phyloP scores from a whole-genome alignment of 176 grass and related monocot species.

The Avena eriantha region DNA sequence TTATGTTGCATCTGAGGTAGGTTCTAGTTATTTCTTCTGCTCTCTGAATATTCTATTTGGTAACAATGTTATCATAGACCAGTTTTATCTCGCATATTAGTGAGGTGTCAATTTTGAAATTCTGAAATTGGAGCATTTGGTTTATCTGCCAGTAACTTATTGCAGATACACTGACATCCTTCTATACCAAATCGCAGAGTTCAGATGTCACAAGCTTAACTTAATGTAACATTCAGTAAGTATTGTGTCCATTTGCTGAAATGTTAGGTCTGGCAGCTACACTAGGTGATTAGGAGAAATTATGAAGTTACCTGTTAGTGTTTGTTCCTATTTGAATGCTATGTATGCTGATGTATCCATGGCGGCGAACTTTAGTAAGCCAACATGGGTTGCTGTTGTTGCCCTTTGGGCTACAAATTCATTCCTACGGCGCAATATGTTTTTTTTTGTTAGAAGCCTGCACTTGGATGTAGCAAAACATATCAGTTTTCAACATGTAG shows the following conservation, averaged over 20 bases:
- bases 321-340: slow-evolving; percentile 40
- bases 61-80: slow-evolving; percentile 23
- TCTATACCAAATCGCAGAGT: slow-evolving; percentile 63
- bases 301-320: slow-evolving; percentile 34
- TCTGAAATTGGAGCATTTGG: slow-evolving; percentile 51
- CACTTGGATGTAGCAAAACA: slow-evolving; percentile 21
- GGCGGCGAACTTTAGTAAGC: slow-evolving; percentile 19
- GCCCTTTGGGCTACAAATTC: slow-evolving; percentile 25
- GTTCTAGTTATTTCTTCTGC: slow-evolving; percentile 40
- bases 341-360: slow-evolving; percentile 19
- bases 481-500: neutral
- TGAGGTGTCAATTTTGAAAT: slow-evolving; percentile 43
- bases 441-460: slow-evolving; percentile 17
- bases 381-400: slow-evolving; percentile 20
- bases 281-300: slow-evolving; percentile 45
- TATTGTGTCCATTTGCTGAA: slow-evolving; percentile 61
- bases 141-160: slow-evolving; percentile 60
- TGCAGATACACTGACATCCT: slow-evolving; percentile 63
- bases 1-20: slow-evolving; percentile 99
- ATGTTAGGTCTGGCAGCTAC: slow-evolving; percentile 40
- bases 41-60: slow-evolving; percentile 35
- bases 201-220: slow-evolving; percentile 65
- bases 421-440: slow-evolving; percentile 12
- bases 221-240: slow-evolving; percentile 59
- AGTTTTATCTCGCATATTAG: slow-evolving; percentile 35